Evolutionary conservation across 441 rosid genomes (phyloP), one percentile per base, ranked within the genome.

Genomic region (Codiaeum variegatum): DNA sequence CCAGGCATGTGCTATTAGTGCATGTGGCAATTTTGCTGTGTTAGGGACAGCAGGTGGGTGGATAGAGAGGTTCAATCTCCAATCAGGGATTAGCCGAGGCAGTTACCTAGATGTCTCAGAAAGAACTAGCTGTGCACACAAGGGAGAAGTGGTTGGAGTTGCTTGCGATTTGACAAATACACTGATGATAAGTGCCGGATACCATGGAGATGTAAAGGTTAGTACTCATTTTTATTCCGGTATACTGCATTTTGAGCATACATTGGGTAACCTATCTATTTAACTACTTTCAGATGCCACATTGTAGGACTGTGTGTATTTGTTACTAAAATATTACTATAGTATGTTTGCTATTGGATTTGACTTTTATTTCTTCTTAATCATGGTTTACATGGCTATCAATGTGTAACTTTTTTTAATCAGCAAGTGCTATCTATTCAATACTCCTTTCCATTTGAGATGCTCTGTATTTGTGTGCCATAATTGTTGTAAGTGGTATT

Each of bases 21-120:
- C 98, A 11, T 95, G 99, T 78, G 98, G 99, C 75, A 93, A 96
- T 84, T 93, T 93, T 84, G 96, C 97, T 56, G 83, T 96, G 72
- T 81, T 96, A 1, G 99, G 99, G 76, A 93, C 97, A 24, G 88
- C 92, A 0, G 83, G 96, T 82, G 99, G 99, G 76, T 96, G 94
- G 96, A 88, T 96, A 60, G 99, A 96, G 84, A 82, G 91, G 70
- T 96, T 96, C 83, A 96, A 96, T 71, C 96, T 96, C 78, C 99
- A 96, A 75, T 93, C 99, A 76, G 99, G 99, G 79, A 82, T 85
- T 61, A 89, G 97, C 83, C 88, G 97, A 69, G 97, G 98, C 72
- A 83, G 91, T 75, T 96, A 91, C 73, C 19, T 86, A 34, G 98
- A 96, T 81, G 69, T 34, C 58, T 82, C 85, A 70, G 90, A 82